phyloP scores from a whole-genome alignment of 495 filamentous ascomycete species.

The Penicillium verhagenii region DNA sequence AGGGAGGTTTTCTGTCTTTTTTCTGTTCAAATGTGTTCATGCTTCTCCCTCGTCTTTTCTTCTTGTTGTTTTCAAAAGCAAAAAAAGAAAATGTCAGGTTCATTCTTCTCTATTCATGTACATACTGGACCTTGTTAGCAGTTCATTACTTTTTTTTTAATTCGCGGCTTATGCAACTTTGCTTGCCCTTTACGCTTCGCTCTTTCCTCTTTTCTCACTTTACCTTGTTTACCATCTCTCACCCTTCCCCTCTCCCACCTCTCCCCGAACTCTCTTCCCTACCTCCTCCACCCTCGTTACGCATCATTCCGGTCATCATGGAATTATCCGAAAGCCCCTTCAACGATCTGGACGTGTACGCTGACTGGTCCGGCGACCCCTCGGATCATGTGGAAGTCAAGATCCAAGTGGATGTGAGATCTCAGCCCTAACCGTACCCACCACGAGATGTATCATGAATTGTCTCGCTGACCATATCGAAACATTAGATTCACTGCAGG shows the following conservation, averaged over 20 bases:
- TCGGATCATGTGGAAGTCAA: constrained; percentile 25
- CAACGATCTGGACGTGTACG: constrained; percentile 33
- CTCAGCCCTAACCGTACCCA: not conserved
- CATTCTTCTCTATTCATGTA: constrained; percentile 25
- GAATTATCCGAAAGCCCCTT: constrained; percentile 13
- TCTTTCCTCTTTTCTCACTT: constrained; percentile 7
- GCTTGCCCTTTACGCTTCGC: not conserved
- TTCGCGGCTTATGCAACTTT: constrained; percentile 7
- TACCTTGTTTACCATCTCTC: not conserved
- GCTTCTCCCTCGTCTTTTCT: not conserved
- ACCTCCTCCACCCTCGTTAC: not conserved
- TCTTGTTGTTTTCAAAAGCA: constrained; percentile 6
- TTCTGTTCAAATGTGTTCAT: not conserved
- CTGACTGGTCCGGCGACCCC: constrained; percentile 33
- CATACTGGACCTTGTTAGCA: constrained; percentile 18
- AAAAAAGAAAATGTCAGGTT: constrained; percentile 15
- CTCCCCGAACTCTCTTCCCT: not conserved
- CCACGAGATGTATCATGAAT: not conserved
- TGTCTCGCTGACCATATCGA: not conserved
- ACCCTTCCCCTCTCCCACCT: constrained; percentile 3
- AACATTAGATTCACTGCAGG: not conserved
- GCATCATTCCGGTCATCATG: constrained; percentile 6
- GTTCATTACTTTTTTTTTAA: constrained; percentile 10
- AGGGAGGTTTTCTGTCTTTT: constrained; percentile 13
- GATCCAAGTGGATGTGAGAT: constrained; percentile 34